Percentiles rank a stretch among this genome's conserved stretches.
phyloP scores from a whole-genome alignment of 257 asterid species.

The Echites panduratus region DNA sequence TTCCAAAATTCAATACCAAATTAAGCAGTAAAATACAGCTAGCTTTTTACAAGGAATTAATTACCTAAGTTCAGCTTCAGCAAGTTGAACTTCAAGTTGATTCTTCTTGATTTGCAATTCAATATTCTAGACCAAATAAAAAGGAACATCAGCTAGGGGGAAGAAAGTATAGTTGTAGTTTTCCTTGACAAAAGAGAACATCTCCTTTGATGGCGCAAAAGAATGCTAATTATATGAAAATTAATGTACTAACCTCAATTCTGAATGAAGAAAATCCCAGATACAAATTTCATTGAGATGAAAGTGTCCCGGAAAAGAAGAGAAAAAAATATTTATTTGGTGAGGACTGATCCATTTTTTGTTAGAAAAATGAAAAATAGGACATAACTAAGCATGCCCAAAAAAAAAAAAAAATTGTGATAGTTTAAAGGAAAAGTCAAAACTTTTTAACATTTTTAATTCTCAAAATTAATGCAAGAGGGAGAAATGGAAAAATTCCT shows the following conservation, averaged over 20 bases:
- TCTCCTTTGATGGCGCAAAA: too few relatives aligned
- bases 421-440: too few relatives aligned
- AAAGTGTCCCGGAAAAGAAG: not conserved
- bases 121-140: constrained; percentile 34
- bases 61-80: constrained; percentile 50
- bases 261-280: not conserved
- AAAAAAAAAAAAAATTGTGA: too few relatives aligned
- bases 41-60: not conserved
- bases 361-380: not conserved
- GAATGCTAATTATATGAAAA: not conserved
- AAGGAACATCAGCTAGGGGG: not conserved
- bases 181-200: too few relatives aligned
- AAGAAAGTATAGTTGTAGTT: too few relatives aligned
- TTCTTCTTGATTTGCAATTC: constrained; percentile 46
- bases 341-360: not conserved
- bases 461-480: too few relatives aligned
- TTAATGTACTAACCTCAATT: constrained; percentile 3
- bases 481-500: too few relatives aligned
- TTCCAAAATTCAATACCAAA: too few relatives aligned
- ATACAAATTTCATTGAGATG: not conserved
- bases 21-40: not conserved
- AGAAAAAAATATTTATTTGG: not conserved
- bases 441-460: too few relatives aligned
- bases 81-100: constrained; percentile 32
- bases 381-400: too few relatives aligned